These are phyloP conservation scores for Haematococcus lacustris DNA, from an alignment of 139 green algal species.

Conservation along the genomic window DNA sequence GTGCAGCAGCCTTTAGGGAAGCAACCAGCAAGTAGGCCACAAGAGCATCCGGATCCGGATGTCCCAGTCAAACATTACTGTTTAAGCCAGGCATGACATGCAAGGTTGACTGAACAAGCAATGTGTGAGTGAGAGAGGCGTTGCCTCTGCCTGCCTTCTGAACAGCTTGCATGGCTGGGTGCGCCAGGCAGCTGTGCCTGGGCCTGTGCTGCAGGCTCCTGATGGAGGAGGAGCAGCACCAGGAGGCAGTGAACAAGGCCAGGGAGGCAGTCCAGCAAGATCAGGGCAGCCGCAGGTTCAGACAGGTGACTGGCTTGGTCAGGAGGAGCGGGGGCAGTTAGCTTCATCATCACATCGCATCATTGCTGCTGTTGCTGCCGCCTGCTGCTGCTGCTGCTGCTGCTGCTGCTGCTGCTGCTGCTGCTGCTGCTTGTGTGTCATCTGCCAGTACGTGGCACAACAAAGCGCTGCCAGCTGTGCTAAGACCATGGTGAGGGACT, in stretches of 20 bases:
- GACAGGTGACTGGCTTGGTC: conserved; percentile 17
- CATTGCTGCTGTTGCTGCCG: not conserved
- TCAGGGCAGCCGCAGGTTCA: conserved; percentile 21
- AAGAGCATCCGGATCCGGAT: not conserved
- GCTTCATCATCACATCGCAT: not conserved
- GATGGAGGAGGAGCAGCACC: conserved; percentile 21
- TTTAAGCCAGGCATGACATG: not conserved
- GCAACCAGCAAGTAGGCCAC: not conserved
- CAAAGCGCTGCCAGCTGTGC: not conserved
- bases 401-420: not conserved
- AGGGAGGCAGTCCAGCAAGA: conserved; percentile 23
- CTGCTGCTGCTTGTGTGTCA: too few relatives aligned
- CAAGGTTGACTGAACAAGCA: not conserved
- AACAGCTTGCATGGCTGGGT: not conserved
- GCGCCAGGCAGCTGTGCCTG: not conserved
- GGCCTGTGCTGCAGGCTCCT: conserved; percentile 17
- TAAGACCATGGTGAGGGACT: too few relatives aligned
- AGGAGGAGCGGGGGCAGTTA: not conserved
- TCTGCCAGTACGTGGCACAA: too few relatives aligned
- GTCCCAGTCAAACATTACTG: not conserved
- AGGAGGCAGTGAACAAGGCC: conserved; percentile 44
- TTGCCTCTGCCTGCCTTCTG: not conserved
- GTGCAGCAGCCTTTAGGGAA: not conserved
- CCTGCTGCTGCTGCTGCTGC: too few relatives aligned
- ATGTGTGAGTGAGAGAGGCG: not conserved